A percentile compares a stretch with the other conserved stretches of the same genome.
Conservation (phyloP, 768 basidiomycete species). For the Lactarius psammicola region DNA sequence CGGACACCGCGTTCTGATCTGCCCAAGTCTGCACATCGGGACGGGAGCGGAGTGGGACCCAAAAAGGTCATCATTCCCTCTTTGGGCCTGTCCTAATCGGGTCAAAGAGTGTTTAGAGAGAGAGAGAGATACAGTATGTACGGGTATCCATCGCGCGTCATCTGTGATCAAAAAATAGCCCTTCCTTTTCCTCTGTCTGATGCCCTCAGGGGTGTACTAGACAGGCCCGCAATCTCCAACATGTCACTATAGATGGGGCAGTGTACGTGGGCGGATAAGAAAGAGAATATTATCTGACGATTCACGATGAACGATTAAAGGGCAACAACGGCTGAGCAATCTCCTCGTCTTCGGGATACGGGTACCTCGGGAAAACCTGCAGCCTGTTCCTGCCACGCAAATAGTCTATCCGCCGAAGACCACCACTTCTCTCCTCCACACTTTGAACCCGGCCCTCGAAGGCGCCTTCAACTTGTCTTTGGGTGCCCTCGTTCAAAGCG, state of each 20-base stretch:
- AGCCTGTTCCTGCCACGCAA: slow-evolving; percentile 16
- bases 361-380: slow-evolving; percentile 5
- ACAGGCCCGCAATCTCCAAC: slow-evolving; percentile 10
- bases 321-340: background rate
- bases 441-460: background rate
- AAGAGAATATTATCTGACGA: background rate
- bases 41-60: too few species aligned
- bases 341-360: slow-evolving; percentile 7
- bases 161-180: slow-evolving; percentile 3
- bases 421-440: slow-evolving; percentile 4
- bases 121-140: too few species aligned
- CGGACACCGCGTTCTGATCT: background rate
- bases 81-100: too few species aligned
- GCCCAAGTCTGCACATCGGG: too few species aligned
- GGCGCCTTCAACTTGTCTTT: background rate
- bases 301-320: slow-evolving; percentile 15
- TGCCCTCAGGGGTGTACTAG: background rate
- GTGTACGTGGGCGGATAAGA: background rate
- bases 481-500: background rate
- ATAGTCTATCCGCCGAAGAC: slow-evolving; percentile 5
- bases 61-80: too few species aligned
- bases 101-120: too few species aligned
- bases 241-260: slow-evolving; percentile 1
- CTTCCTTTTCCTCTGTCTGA: slow-evolving; percentile 19
- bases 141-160: background rate